phyloP scores from a whole-genome alignment of 2,329 filamentous ascomycete species.

The Ophiostoma sp. region DNA sequence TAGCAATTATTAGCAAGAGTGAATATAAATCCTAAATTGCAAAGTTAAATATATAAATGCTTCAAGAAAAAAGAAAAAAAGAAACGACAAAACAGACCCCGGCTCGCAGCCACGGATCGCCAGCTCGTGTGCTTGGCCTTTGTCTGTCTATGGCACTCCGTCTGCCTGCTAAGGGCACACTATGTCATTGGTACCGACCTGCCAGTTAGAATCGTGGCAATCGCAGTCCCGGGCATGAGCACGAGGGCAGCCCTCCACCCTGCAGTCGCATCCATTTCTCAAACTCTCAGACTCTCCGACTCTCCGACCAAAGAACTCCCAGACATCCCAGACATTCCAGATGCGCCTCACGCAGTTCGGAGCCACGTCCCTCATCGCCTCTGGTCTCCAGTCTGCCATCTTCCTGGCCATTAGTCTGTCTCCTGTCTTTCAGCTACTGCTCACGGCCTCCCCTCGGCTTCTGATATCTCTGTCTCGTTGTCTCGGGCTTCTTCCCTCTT shows the following conservation, averaged over 20 bases:
- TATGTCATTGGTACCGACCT: too few relatives aligned
- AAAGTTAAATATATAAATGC: neutral
- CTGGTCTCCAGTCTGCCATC: too few relatives aligned
- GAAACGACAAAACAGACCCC: neutral
- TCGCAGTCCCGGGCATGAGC: slow-evolving; percentile 20
- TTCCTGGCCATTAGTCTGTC: neutral
- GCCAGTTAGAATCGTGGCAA: slow-evolving; percentile 12
- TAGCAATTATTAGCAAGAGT: too few relatives aligned
- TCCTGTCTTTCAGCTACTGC: neutral
- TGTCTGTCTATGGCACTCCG: neutral
- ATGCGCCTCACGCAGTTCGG: neutral
- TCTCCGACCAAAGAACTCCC: neutral
- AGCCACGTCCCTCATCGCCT: neutral
- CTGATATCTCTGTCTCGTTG: neutral
- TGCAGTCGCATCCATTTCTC: neutral
- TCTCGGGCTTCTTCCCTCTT: neutral
- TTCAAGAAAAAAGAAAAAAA: neutral
- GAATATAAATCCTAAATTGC: neutral
- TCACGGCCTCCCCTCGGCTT: neutral
- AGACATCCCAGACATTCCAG: neutral
- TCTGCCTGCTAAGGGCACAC: neutral
- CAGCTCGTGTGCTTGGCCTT: slow-evolving; percentile 18
- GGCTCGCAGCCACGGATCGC: neutral
- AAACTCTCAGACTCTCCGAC: too few relatives aligned
- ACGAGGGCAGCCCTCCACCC: slow-evolving; percentile 20